phyloP scores from a whole-genome alignment of 2,329 filamentous ascomycete genomes.

The Boeremia lycopersici region DNA sequence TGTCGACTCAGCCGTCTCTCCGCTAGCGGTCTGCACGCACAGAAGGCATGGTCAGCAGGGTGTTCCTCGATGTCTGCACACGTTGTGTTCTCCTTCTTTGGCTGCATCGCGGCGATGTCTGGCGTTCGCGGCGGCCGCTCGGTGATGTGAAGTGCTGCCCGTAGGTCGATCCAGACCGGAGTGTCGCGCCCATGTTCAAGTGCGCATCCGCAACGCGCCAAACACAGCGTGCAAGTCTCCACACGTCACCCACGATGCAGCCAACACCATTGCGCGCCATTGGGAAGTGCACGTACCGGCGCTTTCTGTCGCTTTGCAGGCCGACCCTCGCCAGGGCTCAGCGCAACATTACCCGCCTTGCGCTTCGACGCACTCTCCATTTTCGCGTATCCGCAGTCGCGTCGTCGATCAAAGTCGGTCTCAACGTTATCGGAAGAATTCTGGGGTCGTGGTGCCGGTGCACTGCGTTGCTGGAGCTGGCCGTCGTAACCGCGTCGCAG shows the following conservation, averaged over 20 bases:
- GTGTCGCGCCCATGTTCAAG: conserved; percentile 39
- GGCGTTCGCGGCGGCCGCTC: conserved; percentile 23
- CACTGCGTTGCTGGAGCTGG: conserved; percentile 37
- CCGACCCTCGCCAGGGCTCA: conserved; percentile 59
- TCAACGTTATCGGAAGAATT: conserved; percentile 16
- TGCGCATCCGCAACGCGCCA: conserved; percentile 35
- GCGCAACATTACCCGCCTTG: conserved; percentile 57
- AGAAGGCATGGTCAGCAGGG: conserved; percentile 35
- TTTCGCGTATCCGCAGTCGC: conserved; percentile 37
- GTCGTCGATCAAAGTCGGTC: conserved; percentile 30
- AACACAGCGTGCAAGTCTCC: conserved; percentile 7
- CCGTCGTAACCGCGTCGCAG: conserved; percentile 12
- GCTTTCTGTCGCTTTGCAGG: conserved; percentile 64
- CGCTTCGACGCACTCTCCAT: conserved; percentile 61
- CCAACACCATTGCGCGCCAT: conserved; percentile 22
- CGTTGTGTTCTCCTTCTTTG: neutral
- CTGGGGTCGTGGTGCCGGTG: conserved; percentile 36
- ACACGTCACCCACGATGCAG: conserved; percentile 11
- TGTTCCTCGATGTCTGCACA: neutral
- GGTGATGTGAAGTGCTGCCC: conserved; percentile 36
- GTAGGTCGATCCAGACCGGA: conserved; percentile 37
- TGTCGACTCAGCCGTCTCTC: conserved; percentile 71
- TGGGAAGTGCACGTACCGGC: conserved; percentile 58
- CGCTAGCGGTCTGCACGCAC: conserved; percentile 33
- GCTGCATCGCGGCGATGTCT: conserved; percentile 22